Percentiles rank a stretch among this genome's conserved stretches.
phyloP scores from a whole-genome alignment of 306 rosid species.

The Cercis canadensis region DNA sequence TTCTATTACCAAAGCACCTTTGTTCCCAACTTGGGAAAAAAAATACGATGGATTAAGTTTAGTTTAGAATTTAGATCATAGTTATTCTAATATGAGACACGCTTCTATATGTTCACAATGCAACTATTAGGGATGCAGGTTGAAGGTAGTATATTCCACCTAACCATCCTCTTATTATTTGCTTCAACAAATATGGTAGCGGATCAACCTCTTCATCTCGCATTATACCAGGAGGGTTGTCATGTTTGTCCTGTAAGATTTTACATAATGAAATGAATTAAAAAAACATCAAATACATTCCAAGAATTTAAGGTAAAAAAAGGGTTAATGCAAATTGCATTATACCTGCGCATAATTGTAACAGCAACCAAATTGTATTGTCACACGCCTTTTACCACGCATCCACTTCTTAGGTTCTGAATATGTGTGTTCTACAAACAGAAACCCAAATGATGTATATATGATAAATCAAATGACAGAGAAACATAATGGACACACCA shows the following conservation, averaged over 20 bases:
- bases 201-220: conserved; percentile 65
- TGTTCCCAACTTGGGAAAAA: no score
- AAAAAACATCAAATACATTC: not conserved
- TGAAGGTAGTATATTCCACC: conserved; percentile 53
- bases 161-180: conserved; percentile 62
- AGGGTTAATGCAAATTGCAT: not conserved
- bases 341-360: conserved; percentile 69
- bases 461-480: conserved; percentile 26
- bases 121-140: conserved; percentile 68
- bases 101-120: conserved; percentile 77
- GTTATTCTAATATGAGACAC: no score
- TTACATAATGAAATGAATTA: not conserved
- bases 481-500: no score
- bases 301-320: not conserved
- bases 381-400: conserved; percentile 73
- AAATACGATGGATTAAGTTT: no score
- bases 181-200: conserved; percentile 61
- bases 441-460: not conserved
- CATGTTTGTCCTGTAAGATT: conserved; percentile 57
- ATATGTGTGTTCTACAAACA: conserved; percentile 54
- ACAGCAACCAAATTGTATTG: conserved; percentile 71
- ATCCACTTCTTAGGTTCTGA: conserved; percentile 71
- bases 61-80: no score
- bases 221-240: conserved; percentile 64
- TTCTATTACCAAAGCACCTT: no score